Evolutionary conservation across 176 grass and related monocot species (phyloP), one percentile per base, ranked within the genome.

Genomic region (Lolium rigidum): DNA sequence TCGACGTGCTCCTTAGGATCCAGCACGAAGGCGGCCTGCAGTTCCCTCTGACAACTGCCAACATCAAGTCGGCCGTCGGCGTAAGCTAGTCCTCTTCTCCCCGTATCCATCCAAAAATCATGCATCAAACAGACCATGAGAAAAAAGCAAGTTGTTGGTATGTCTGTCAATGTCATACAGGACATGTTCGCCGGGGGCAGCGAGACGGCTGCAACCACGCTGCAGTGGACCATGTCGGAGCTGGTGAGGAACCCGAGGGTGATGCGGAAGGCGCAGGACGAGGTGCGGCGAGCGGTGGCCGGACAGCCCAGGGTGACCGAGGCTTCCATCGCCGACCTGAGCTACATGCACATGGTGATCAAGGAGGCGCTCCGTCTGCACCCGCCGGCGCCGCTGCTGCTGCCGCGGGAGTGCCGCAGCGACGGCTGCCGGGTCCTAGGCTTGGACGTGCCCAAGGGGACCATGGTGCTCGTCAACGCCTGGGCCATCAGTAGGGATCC

Each of bases 201-300:
- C 66, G 90, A 86, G 48, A 88, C 90, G 2, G 67, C 74, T 0
- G 52, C 78, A 1, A 89, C 78, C 18, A 43, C 56, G 1, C 31
- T 88, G 41, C 64, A 88, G 49, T 92, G 86, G 90, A 62, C 43
- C 5, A 89, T 92, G 90, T 49, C 90, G 0, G 90, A 92, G 73
- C 90, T 92, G 0, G 25, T 86, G 20, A 46, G 48, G 31, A 79
- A 83, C 74, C 82, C 86, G 0, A 28, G 26, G 41, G 57, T 66
- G 18, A 86, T 89, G 73, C 26, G 10, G 3, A 86, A 86, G 65
- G 82, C 39, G 0, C 78, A 75, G 7, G 86, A 61, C 0, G 85
- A 91, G 63, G 48, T 89, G 15, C 73, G 90, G 0, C 71, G 2
- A 51, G 35, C 1, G 1, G 14, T 86, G 0, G 49, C 10, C 11